phyloP scores from a whole-genome alignment of 1,139 yeast genomes.

The Keqinozyma sinolaborantium region DNA sequence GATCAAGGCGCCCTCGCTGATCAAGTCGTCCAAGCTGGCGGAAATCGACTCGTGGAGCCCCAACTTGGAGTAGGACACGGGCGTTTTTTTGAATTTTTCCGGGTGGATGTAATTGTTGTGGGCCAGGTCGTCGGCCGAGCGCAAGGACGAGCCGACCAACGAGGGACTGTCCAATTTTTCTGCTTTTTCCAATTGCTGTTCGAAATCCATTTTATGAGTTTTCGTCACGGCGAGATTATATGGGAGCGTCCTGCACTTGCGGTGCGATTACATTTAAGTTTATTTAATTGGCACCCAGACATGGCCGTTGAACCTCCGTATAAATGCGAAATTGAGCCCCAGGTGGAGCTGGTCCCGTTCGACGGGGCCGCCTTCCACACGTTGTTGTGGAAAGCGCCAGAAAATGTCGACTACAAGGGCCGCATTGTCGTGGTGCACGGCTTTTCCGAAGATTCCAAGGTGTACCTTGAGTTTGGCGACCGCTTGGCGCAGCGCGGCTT shows the following conservation, averaged over 20 bases:
- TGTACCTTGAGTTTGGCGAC: constrained; percentile 61
- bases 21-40: constrained; percentile 54
- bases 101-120: constrained; percentile 49
- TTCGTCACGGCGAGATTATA: too few relatives aligned
- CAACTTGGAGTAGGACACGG: constrained; percentile 5
- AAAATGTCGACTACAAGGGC: constrained; percentile 41
- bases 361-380: constrained; percentile 39
- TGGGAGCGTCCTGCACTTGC: too few relatives aligned
- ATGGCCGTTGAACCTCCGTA: constrained; percentile 27
- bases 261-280: too few relatives aligned
- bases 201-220: constrained; percentile 49
- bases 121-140: constrained; percentile 49
- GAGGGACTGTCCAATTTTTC: constrained; percentile 52
- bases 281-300: too few relatives aligned
- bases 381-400: constrained; percentile 37
- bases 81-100: constrained; percentile 29
- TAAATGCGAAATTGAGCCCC: constrained; percentile 29
- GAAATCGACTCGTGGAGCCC: constrained; percentile 20
- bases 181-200: constrained; percentile 51
- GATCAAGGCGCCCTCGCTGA: constrained; percentile 57
- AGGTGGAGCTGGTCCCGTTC: constrained; percentile 23
- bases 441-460: constrained; percentile 60
- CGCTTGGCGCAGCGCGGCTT: constrained; percentile 57
- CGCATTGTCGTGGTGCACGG: constrained; percentile 74
- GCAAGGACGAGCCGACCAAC: constrained; percentile 50